A percentile compares a stretch with the other conserved stretches of the same genome.
These are phyloP conservation scores for Spongispora temasekensis DNA, from an alignment of 1,284 basidiomycete species.

Conservation along the genomic window DNA sequence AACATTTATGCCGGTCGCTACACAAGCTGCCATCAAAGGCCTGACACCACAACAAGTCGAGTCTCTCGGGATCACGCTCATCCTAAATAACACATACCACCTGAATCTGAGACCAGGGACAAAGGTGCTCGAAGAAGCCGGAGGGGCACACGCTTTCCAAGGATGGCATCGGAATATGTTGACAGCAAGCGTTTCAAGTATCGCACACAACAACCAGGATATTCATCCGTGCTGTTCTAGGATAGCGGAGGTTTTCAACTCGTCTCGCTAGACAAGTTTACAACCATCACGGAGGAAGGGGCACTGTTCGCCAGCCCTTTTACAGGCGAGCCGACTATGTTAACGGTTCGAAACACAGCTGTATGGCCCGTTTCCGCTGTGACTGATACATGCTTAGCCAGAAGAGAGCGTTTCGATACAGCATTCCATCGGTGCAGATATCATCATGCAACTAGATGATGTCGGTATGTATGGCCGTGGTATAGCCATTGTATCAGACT, in stretches of 20 bases:
- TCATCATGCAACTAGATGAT: slow-evolving; percentile 90
- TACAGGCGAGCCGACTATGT: slow-evolving; percentile 79
- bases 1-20: slow-evolving; percentile 90
- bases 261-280: slow-evolving; percentile 82
- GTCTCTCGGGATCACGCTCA: slow-evolving; percentile 73
- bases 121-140: slow-evolving; percentile 65
- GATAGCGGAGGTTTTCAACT: slow-evolving; percentile 88
- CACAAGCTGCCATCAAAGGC: slow-evolving; percentile 85
- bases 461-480: slow-evolving; percentile 65
- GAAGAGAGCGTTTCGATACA: slow-evolving; percentile 86
- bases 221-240: slow-evolving; percentile 38
- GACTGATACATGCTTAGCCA: slow-evolving; percentile 49
- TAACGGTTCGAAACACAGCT: slow-evolving; percentile 57
- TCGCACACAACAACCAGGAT: slow-evolving; percentile 5
- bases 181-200: slow-evolving; percentile 56
- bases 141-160: slow-evolving; percentile 83
- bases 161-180: slow-evolving; percentile 82
- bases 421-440: slow-evolving; percentile 84
- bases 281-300: slow-evolving; percentile 82
- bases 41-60: slow-evolving; percentile 83
- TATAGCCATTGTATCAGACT: neutral
- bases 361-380: neutral
- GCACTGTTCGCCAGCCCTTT: slow-evolving; percentile 83
- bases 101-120: slow-evolving; percentile 79
- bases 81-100: slow-evolving; percentile 87